These are phyloP conservation scores for Pestalotiopsis sp. DNA, from an alignment of 2,329 filamentous ascomycete genomes.

Conservation along the genomic window DNA sequence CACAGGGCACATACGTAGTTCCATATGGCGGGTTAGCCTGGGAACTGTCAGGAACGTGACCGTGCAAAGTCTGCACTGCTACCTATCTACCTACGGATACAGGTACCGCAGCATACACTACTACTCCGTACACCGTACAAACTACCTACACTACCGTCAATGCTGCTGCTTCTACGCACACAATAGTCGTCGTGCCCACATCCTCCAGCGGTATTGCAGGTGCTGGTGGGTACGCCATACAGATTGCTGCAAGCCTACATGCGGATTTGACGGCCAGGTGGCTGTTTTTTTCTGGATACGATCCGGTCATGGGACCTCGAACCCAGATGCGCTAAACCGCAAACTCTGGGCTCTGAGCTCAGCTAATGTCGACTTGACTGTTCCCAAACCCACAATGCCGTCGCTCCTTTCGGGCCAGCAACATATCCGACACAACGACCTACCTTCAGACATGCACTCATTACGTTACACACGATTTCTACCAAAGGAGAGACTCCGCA, in stretches of 20 bases:
- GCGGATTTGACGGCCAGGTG: constrained; percentile 13
- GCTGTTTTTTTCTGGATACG: constrained; percentile 14
- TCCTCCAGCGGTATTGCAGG: constrained; percentile 7
- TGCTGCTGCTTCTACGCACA: not conserved
- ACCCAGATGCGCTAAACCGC: constrained; percentile 9
- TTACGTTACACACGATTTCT: not conserved
- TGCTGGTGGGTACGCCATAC: constrained; percentile 8
- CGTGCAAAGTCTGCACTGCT: constrained; percentile 2
- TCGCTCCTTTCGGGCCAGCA: not conserved
- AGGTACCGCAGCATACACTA: not conserved
- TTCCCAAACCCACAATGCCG: not conserved
- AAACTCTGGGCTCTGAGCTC: constrained; percentile 1
- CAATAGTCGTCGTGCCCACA: not conserved
- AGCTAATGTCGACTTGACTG: not conserved
- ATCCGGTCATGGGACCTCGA: constrained; percentile 13
- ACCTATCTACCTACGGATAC: not conserved
- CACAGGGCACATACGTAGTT: not conserved
- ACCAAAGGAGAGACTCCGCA: not conserved
- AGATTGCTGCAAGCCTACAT: constrained; percentile 10
- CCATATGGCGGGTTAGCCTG: not conserved
- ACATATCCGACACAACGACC: not conserved
- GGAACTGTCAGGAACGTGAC: constrained; percentile 12
- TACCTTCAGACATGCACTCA: not conserved
- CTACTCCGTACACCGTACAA: not conserved
- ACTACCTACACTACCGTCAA: too few species aligned